phyloP scores from a whole-genome alignment of 306 rosid genomes.

The Fagus crenata region DNA sequence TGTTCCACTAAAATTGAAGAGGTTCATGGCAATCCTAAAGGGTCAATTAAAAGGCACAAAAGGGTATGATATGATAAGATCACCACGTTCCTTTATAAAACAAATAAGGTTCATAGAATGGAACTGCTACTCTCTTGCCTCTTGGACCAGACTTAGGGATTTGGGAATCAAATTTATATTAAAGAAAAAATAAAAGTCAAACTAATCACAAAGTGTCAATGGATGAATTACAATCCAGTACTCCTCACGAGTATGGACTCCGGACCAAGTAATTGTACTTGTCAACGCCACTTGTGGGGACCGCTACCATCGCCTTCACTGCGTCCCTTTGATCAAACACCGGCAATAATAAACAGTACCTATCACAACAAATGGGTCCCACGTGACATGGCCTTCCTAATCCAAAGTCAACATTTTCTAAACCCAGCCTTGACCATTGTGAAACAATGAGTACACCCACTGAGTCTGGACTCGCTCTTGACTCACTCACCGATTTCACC shows the following conservation, averaged over 20 bases:
- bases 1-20: too few relatives aligned
- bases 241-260: constrained; percentile 32
- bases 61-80: not conserved
- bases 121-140: not conserved
- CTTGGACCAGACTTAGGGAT: constrained; percentile 2
- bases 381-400: constrained; percentile 61
- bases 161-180: not conserved
- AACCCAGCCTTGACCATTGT: constrained; percentile 91
- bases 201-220: constrained; percentile 1
- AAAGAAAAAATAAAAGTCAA: constrained; percentile 8
- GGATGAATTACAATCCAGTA: not conserved
- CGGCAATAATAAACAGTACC: constrained; percentile 78
- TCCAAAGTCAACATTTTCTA: constrained; percentile 76
- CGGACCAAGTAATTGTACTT: constrained; percentile 46
- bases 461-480: constrained; percentile 63
- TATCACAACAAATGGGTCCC: constrained; percentile 70
- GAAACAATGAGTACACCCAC: constrained; percentile 79
- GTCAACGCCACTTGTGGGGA: constrained; percentile 66
- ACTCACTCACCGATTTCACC: constrained; percentile 55
- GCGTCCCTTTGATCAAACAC: constrained; percentile 51
- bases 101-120: not conserved
- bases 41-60: not conserved
- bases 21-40: not conserved
- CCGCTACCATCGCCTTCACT: constrained; percentile 78
- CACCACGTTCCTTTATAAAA: not conserved